A percentile compares a stretch with the other conserved stretches of the same genome.
Conservation (phyloP, 768 basidiomycete genomes). For the Lactifluus rugatus region DNA sequence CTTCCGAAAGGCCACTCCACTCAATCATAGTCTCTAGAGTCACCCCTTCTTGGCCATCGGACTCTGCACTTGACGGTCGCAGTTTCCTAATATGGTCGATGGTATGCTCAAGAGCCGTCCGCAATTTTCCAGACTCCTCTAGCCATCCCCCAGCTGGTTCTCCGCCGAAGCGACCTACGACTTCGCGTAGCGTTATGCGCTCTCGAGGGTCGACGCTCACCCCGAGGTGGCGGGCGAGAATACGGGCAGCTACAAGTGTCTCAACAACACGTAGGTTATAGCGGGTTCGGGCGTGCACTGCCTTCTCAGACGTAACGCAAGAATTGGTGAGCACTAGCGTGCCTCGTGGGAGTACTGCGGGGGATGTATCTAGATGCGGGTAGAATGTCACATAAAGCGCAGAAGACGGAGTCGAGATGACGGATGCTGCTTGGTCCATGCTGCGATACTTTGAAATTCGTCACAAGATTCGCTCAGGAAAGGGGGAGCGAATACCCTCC, state of each 20-base stretch:
- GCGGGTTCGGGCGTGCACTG: slow-evolving; percentile 58
- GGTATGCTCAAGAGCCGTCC: slow-evolving; percentile 42
- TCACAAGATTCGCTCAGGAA: background rate
- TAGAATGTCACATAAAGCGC: slow-evolving; percentile 78
- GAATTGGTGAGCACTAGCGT: slow-evolving; percentile 79
- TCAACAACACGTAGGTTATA: slow-evolving; percentile 95
- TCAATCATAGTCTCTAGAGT: slow-evolving; percentile 67
- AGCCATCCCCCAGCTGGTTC: slow-evolving; percentile 35
- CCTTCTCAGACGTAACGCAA: slow-evolving; percentile 73
- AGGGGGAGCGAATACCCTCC: slow-evolving; percentile 47
- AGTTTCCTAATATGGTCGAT: slow-evolving; percentile 42
- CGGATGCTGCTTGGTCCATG: slow-evolving; percentile 88
- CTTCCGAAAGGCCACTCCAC: slow-evolving; percentile 46
- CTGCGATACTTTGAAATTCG: slow-evolving; percentile 27
- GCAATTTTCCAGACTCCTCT: slow-evolving; percentile 35
- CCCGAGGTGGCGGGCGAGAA: slow-evolving; percentile 54
- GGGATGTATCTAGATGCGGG: slow-evolving; percentile 56
- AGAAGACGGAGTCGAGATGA: slow-evolving; percentile 60
- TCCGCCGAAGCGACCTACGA: slow-evolving; percentile 47
- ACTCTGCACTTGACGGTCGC: slow-evolving; percentile 33
- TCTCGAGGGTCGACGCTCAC: slow-evolving; percentile 34
- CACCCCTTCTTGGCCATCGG: slow-evolving; percentile 44
- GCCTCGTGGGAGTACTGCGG: slow-evolving; percentile 52
- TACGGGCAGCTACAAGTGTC: slow-evolving; percentile 67
- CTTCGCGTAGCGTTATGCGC: slow-evolving; percentile 56